Base-by-base conservation (phyloP, 2,329 filamentous ascomycete species). In the Oidium heveae region DNA sequence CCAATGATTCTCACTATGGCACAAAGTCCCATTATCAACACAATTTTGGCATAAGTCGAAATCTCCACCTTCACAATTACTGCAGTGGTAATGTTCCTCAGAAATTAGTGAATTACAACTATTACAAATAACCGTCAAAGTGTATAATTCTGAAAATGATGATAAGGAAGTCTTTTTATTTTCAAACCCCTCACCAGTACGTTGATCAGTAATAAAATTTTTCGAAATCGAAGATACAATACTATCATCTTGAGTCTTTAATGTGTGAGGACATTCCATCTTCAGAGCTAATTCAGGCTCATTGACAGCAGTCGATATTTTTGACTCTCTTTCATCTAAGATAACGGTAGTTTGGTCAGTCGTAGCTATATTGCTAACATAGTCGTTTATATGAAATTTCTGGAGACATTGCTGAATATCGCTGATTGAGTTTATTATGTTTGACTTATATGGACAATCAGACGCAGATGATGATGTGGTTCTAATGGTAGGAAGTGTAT, bases 51-150 rank as follows among this genome's bases (percentile, higher is more conserved):
- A 98, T 33, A 98, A 76, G 64, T 98, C 91, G 63, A 88, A 98
- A 67, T 98, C 91, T 43, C 89, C 91, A 56, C 83, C 78, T 59
- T 96, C 86, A 65, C 91, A 98, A 56, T 84, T 85, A 60, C 84
- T 84, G 72, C 93, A 98, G 70, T 98, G 91, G 68, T 85, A 98
- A 68, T 98, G 89, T 53, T 79, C 76, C 61, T 86, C 80, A 32
- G 82, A 76, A 63, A 95, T 86, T 44, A 80, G 77, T 57, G 72
- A 73, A 60, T 86, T 82, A 68, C 91, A 98, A 66, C 78, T 76
- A 70, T 98, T 96, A 76, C 91, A 98, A 72, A 85, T 94, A 47
- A 98, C 87, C 13, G 44, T 24, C 18, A 15, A 5, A 18, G 44
- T 12, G 13, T 20, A 22, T 9, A 47, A 15, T 13, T 47, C 24